phyloP scores from a whole-genome alignment of 305 asterid species.

The Solanum hybrid region DNA sequence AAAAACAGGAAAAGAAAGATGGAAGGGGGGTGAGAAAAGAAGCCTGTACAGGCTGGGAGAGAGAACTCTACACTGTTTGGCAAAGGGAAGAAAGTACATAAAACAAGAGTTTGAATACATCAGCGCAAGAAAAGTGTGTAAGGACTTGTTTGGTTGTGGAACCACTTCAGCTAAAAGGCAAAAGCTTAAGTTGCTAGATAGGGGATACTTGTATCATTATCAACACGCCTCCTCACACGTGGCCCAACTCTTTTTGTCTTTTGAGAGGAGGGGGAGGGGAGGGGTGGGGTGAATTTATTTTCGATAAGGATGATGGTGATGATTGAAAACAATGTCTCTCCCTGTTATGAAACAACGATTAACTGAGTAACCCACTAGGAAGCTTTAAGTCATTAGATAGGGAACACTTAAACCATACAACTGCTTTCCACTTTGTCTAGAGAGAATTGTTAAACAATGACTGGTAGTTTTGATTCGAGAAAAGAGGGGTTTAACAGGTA shows the following conservation, averaged over 20 bases:
- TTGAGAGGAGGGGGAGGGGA: not conserved
- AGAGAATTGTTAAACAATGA: not conserved
- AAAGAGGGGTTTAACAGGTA: not conserved
- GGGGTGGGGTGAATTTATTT: not conserved
- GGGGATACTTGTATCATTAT: not conserved
- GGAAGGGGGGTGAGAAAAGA: not conserved
- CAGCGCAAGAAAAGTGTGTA: not conserved
- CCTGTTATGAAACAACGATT: not conserved
- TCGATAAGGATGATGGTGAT: not conserved
- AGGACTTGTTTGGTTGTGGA: not conserved
- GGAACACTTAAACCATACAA: not conserved
- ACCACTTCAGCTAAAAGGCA: not conserved
- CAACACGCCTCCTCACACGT: not conserved
- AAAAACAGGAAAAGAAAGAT: not conserved
- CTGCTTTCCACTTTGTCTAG: not conserved
- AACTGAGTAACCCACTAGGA: not conserved
- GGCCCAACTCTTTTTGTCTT: not conserved
- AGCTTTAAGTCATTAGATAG: not conserved
- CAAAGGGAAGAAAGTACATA: not conserved
- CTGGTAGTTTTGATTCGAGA: not conserved
- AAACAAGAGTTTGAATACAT: not conserved
- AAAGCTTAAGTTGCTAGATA: not conserved
- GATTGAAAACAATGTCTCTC: not conserved
- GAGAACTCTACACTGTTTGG: not conserved
- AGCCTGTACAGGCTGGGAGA: not conserved